Evolutionary conservation across 768 basidiomycete genomes (phyloP).

Genomic region (Bullera alba): DNA sequence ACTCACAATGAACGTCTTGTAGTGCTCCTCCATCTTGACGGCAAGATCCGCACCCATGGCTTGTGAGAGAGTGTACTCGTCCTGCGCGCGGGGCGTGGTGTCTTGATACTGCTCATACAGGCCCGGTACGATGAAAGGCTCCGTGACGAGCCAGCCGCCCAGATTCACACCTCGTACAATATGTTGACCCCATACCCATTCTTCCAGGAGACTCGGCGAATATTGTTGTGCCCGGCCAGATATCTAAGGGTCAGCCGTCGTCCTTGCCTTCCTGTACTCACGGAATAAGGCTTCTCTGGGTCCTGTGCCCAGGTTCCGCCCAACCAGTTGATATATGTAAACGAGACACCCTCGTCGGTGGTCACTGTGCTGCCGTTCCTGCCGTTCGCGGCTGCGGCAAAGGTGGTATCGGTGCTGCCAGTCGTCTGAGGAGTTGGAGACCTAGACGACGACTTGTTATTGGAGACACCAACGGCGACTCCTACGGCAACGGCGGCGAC

Average conservation of each 20-base stretch:
- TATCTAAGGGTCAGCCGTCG: neutral
- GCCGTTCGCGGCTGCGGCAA: conserved; percentile 49
- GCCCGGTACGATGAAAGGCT: conserved; percentile 52
- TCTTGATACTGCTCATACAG: conserved; percentile 42
- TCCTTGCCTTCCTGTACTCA: conserved; percentile 5
- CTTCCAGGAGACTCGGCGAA: conserved; percentile 68
- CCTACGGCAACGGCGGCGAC: conserved; percentile 34
- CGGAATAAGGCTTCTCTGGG: conserved; percentile 69
- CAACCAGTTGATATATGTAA: conserved; percentile 72
- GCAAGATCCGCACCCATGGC: conserved; percentile 65
- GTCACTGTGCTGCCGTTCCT: conserved; percentile 70
- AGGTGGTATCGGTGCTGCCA: neutral
- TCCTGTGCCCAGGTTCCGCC: conserved; percentile 88
- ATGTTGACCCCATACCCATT: conserved; percentile 70
- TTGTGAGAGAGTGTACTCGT: conserved; percentile 58
- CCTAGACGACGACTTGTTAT: neutral
- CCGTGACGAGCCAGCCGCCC: conserved; percentile 76
- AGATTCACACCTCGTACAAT: conserved; percentile 66
- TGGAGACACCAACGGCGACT: conserved; percentile 22
- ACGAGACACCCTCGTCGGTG: conserved; percentile 72
- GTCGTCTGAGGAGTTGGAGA: neutral
- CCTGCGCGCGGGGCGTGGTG: conserved; percentile 29
- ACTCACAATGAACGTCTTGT: conserved; percentile 30
- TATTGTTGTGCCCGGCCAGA: conserved; percentile 47
- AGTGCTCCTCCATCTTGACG: conserved; percentile 71